These are phyloP conservation scores for Venturiaceae sp. DNA, from an alignment of 2,329 filamentous ascomycete genomes.

Conservation along the genomic window DNA sequence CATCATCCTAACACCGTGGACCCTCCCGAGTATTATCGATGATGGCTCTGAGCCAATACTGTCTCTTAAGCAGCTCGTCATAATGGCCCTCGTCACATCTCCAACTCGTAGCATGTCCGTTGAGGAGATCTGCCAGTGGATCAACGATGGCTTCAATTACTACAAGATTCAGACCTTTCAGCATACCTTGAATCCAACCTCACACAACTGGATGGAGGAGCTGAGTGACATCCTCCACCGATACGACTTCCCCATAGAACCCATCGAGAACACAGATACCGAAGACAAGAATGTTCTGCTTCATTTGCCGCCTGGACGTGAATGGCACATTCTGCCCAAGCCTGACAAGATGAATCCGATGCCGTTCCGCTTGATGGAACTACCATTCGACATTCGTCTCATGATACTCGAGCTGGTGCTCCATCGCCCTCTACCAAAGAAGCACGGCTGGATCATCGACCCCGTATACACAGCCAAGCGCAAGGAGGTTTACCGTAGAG, in stretches of 20 bases:
- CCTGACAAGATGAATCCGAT: neutral
- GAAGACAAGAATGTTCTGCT: neutral
- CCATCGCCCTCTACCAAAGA: neutral
- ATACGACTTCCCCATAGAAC: neutral
- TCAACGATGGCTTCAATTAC: neutral
- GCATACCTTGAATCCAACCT: neutral
- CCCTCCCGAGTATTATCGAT: neutral
- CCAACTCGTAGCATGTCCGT: neutral
- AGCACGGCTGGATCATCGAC: constrained; percentile 3
- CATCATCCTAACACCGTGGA: neutral
- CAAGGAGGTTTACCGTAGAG: neutral
- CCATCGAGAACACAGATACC: neutral
- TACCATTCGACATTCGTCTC: constrained; percentile 1
- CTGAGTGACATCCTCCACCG: neutral
- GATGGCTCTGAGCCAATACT: neutral
- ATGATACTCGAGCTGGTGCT: neutral
- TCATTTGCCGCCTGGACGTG: neutral
- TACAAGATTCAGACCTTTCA: neutral
- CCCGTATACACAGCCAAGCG: neutral
- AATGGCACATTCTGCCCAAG: constrained; percentile 3
- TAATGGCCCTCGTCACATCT: neutral
- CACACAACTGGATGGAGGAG: neutral
- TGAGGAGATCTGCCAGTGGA: neutral
- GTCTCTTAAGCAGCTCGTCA: neutral
- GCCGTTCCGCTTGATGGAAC: neutral